Conservation (phyloP, 2,329 filamentous ascomycete species). For the Pleomassaria siparia region DNA sequence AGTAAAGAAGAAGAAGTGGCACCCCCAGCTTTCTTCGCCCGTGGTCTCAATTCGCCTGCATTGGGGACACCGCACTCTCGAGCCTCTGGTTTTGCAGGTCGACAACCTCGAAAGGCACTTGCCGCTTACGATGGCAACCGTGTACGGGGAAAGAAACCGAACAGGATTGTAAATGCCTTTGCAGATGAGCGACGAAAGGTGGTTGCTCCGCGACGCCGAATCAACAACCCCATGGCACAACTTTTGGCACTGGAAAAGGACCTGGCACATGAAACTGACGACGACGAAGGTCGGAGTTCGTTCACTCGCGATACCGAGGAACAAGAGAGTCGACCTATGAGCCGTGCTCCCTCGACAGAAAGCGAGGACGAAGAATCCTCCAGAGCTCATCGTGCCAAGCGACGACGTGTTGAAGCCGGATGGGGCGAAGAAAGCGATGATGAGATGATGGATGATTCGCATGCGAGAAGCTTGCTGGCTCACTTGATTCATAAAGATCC, state of each 20-base stretch:
- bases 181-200: constrained; percentile 62
- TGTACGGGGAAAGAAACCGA: constrained; percentile 42
- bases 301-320: constrained; percentile 79
- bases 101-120: constrained; percentile 42
- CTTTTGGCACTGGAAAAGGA: constrained; percentile 80
- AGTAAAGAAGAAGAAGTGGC: constrained; percentile 61
- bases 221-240: constrained; percentile 70
- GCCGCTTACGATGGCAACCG: constrained; percentile 49
- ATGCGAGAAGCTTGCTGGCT: constrained; percentile 50
- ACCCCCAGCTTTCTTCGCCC: constrained; percentile 56
- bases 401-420: constrained; percentile 47
- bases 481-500: constrained; percentile 61
- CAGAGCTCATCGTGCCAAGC: constrained; percentile 48
- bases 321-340: constrained; percentile 77
- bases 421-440: constrained; percentile 53
- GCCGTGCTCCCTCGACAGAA: constrained; percentile 60
- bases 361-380: constrained; percentile 53
- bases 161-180: constrained; percentile 49
- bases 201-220: constrained; percentile 57
- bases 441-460: constrained; percentile 50
- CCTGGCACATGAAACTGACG: constrained; percentile 53
- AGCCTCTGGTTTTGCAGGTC: constrained; percentile 43
- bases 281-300: constrained; percentile 69
- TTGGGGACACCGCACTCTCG: constrained; percentile 63
- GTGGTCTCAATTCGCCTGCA: constrained; percentile 61